A percentile compares a stretch with the other conserved stretches of the same genome.
Conservation (phyloP, 768 basidiomycete species). For the Megacollybia marginata region DNA sequence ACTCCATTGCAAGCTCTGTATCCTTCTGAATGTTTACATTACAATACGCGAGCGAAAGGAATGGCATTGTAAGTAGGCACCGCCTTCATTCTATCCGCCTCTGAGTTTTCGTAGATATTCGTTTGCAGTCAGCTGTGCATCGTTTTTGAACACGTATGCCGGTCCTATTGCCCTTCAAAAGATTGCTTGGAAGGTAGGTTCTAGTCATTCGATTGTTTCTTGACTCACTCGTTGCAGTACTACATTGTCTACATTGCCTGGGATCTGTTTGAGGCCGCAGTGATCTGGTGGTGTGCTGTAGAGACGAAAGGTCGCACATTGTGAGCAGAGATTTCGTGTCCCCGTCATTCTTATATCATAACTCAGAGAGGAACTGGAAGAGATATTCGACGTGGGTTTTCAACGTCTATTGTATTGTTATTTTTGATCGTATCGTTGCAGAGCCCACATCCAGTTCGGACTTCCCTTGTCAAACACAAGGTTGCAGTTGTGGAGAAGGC, state of each 20-base stretch:
- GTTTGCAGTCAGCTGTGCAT: conserved; percentile 34
- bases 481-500: conserved; percentile 30
- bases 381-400: conserved; percentile 11
- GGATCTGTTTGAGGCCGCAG: conserved; percentile 13
- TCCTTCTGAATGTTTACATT: conserved; percentile 47
- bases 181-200: conserved; percentile 24
- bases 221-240: conserved; percentile 2
- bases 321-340: conserved; percentile 3
- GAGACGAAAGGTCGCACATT: conserved; percentile 16
- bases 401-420: background rate
- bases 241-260: conserved; percentile 17
- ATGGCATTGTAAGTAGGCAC: conserved; percentile 42
- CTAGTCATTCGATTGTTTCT: background rate
- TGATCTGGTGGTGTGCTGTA: conserved; percentile 15
- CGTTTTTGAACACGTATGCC: conserved; percentile 46
- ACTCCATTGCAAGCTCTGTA: conserved; percentile 54
- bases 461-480: conserved; percentile 31
- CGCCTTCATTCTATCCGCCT: conserved; percentile 8
- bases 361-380: conserved; percentile 16
- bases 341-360: background rate
- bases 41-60: conserved; percentile 54
- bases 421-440: conserved; percentile 5
- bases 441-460: conserved; percentile 33
- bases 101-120: conserved; percentile 16
- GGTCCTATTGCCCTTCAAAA: conserved; percentile 33